Base-by-base conservation (phyloP, 1,139 yeast species). In the Hansenula sp. region DNA sequence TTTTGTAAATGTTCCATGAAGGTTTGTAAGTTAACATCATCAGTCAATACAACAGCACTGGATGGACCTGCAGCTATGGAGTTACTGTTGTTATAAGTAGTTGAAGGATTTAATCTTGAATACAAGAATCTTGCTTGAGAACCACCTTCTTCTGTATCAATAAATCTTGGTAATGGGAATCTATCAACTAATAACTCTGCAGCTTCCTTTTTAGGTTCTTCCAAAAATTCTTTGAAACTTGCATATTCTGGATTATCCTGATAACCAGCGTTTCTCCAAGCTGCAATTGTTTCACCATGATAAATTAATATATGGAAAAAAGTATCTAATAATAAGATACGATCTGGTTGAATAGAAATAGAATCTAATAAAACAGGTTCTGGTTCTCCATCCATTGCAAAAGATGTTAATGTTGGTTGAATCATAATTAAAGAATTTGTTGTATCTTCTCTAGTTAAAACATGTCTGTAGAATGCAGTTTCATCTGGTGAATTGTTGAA, bases 401-500 rank as follows among this genome's bases (percentile, higher is more conserved):
- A 90, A 34, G 95, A 79, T 5, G 95, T 86, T 61, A 90, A 75
- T 0, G 97, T 88, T 44, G 97, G 97, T 68, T 90, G 97, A 54
- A 90, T 90, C 97, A 90, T 90, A 50, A 89, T 85, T 60, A 90
- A 72, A n/a, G 97, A 86, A 65, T 90, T 92, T 49, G 84, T 82
- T 40, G 92, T 83, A 61, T 92, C 97, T 62, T 92, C 97, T 50
- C 90, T 81, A 57, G 88, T 77, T 60, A 92, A 77, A 30, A 89
- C 87, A 64, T 92, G 97, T 62, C 97, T 82, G 68, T 90, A 90
- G 64, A 89, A 92, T 29, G 97, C 97, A 40, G 98, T 90, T 71
- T 92, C 98, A 70, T 92, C 98, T 1, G 98, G 98, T 17, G 97
- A 90, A 66, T 92, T 90, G 67, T 92, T 92, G 72, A 92, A 92